Conservation (phyloP, 2,329 filamentous ascomycete species). For the Cordyceps fumosorosea region DNA sequence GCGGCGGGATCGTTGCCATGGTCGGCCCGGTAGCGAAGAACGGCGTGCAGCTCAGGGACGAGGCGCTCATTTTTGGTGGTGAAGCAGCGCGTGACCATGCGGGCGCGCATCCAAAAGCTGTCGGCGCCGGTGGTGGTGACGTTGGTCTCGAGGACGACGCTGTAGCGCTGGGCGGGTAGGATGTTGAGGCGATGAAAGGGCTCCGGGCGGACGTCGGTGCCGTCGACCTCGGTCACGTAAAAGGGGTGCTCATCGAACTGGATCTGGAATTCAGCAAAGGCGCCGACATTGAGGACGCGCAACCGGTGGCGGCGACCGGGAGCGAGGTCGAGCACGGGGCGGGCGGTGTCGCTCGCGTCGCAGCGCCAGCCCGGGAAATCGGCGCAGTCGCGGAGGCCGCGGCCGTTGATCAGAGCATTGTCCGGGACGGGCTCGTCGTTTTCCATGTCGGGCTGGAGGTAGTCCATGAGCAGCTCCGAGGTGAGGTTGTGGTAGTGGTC, state of each 20-base stretch:
- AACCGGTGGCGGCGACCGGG: constrained; percentile 55
- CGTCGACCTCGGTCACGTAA: constrained; percentile 63
- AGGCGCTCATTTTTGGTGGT: constrained; percentile 25
- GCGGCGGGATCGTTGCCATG: not conserved
- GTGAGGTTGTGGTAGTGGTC: constrained; percentile 65
- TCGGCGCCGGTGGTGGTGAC: constrained; percentile 41
- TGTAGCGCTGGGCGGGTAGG: constrained; percentile 65
- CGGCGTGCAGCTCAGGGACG: constrained; percentile 23
- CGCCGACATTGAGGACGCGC: constrained; percentile 63
- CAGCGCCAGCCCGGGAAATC: constrained; percentile 37
- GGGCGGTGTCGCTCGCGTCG: constrained; percentile 29
- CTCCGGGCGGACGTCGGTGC: constrained; percentile 55
- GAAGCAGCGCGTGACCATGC: constrained; percentile 35
- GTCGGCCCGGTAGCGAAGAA: constrained; percentile 24
- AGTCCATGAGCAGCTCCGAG: constrained; percentile 43
- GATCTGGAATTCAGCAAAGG: constrained; percentile 66
- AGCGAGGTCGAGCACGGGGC: constrained; percentile 39
- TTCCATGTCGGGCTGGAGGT: constrained; percentile 47
- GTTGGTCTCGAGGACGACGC: constrained; percentile 56
- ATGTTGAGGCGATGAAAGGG: constrained; percentile 57
- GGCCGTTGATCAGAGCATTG: constrained; percentile 56
- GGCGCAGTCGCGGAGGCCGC: constrained; percentile 26
- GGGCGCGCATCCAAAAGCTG: constrained; percentile 59
- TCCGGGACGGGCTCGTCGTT: constrained; percentile 61
- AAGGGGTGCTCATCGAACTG: constrained; percentile 62